These are phyloP conservation scores for Backusella liffmaniae DNA, from an alignment of 192 early-diverging fungal species.

Conservation along the genomic window DNA sequence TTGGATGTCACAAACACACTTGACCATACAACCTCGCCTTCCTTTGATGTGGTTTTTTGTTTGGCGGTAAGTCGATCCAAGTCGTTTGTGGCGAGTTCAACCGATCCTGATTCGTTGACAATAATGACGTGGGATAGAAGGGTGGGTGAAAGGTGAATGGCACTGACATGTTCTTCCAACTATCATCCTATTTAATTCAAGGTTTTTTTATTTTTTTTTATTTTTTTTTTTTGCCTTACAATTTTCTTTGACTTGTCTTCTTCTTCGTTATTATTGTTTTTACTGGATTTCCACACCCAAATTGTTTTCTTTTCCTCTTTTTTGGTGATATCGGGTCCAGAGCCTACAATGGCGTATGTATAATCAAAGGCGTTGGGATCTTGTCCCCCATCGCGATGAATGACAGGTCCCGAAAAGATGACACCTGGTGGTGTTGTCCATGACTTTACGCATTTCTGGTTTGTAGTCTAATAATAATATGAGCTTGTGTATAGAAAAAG, in stretches of 20 bases:
- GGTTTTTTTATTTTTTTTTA: not conserved
- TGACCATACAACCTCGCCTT: conserved; percentile 37
- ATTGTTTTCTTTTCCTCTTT: conserved; percentile 47
- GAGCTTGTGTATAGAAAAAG: not conserved
- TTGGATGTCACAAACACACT: conserved; percentile 42
- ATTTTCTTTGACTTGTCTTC: conserved; percentile 31
- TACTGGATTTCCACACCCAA: conserved; percentile 48
- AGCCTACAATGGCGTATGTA: conserved; percentile 46
- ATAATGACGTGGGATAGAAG: conserved; percentile 44
- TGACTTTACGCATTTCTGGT: conserved; percentile 51
- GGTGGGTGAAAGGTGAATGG: conserved; percentile 42
- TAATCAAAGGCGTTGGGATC: conserved; percentile 31
- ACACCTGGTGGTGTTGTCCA: conserved; percentile 51
- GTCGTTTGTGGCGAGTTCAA: conserved; percentile 44
- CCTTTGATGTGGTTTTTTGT: conserved; percentile 19
- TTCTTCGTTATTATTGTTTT: conserved; percentile 18
- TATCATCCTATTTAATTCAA: conserved; percentile 5
- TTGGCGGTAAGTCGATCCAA: conserved; percentile 41
- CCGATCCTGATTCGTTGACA: conserved; percentile 40
- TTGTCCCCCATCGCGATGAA: conserved; percentile 21
- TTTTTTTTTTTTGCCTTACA: conserved; percentile 2
- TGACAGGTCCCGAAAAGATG: conserved; percentile 44
- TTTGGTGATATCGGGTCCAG: conserved; percentile 45
- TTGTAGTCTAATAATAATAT: conserved; percentile 35
- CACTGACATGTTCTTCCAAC: conserved; percentile 46